Evolutionary conservation across 163 green algal species (phyloP).

Genomic region (Scenedesmus sp.): DNA sequence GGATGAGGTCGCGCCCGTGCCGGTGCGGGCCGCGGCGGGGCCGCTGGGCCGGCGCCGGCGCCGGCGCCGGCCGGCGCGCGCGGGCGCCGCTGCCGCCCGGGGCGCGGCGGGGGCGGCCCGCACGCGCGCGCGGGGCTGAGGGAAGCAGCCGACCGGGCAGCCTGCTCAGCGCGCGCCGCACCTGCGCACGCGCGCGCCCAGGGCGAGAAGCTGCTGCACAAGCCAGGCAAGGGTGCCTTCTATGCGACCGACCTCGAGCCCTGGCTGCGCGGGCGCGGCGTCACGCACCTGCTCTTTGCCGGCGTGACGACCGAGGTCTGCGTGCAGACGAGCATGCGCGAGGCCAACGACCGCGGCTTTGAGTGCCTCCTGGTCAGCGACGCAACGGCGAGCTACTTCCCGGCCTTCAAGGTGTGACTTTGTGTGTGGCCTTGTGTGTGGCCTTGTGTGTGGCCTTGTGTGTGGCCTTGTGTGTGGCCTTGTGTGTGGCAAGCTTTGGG

Average conservation of each 20-base stretch:
- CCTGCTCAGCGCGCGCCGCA: neutral
- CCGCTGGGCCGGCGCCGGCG: neutral
- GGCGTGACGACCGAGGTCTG: slow-evolving; percentile 69
- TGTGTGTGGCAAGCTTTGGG: too few species aligned
- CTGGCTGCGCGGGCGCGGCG: slow-evolving; percentile 45
- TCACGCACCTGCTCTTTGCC: slow-evolving; percentile 68
- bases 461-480: too few species aligned
- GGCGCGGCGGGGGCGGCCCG: too few species aligned
- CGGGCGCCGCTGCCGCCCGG: neutral
- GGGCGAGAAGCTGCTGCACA: slow-evolving; percentile 61
- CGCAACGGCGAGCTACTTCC: slow-evolving; percentile 61
- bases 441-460: too few species aligned
- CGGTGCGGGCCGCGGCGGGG: too few species aligned
- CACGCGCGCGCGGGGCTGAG: too few species aligned
- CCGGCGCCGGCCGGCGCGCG: neutral
- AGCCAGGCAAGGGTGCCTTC: slow-evolving; percentile 71
- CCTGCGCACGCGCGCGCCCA: neutral
- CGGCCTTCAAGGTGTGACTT: slow-evolving; percentile 63
- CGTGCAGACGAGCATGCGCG: slow-evolving; percentile 69
- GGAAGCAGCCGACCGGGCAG: neutral
- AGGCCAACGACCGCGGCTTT: slow-evolving; percentile 69
- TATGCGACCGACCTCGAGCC: slow-evolving; percentile 60
- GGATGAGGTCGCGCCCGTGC: slow-evolving; percentile 60
- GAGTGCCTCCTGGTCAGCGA: slow-evolving; percentile 65
- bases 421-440: too few species aligned